phyloP scores from a whole-genome alignment of 164 flowering plant species.

The Santalum album region DNA sequence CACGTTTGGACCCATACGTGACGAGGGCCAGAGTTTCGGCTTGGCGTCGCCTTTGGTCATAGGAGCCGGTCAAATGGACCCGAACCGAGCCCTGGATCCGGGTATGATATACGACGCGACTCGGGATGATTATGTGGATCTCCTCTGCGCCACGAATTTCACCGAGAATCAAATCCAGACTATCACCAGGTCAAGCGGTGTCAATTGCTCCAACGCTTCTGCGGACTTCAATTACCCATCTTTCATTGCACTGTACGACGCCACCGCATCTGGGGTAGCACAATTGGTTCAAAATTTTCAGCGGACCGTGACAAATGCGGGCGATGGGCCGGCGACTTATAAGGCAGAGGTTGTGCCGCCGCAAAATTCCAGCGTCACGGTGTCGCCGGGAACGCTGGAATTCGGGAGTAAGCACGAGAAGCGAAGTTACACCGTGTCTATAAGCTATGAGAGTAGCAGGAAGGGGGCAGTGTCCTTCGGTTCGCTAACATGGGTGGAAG shows the following conservation, averaged over 20 bases:
- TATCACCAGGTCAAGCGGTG: neutral
- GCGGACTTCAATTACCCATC: neutral
- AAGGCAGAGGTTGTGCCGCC: neutral
- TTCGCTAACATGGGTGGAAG: no score
- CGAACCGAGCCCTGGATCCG: neutral
- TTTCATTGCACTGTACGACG: neutral
- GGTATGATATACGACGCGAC: neutral
- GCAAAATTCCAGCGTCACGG: slow-evolving; percentile 6
- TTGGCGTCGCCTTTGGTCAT: slow-evolving; percentile 12
- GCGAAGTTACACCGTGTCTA: no score
- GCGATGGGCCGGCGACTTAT: neutral
- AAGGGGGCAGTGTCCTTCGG: no score
- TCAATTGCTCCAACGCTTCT: neutral
- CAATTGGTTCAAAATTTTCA: neutral
- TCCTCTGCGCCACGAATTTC: neutral
- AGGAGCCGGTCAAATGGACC: neutral
- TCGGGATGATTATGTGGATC: neutral
- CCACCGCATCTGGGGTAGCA: neutral
- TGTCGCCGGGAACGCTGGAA: no score
- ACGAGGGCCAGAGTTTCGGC: slow-evolving; percentile 7
- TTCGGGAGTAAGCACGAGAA: no score
- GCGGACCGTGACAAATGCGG: neutral
- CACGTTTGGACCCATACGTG: slow-evolving; percentile 18
- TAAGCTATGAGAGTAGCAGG: no score
- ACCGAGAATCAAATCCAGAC: neutral